phyloP scores from a whole-genome alignment of 257 asterid genomes.

The Handroanthus guayacan region DNA sequence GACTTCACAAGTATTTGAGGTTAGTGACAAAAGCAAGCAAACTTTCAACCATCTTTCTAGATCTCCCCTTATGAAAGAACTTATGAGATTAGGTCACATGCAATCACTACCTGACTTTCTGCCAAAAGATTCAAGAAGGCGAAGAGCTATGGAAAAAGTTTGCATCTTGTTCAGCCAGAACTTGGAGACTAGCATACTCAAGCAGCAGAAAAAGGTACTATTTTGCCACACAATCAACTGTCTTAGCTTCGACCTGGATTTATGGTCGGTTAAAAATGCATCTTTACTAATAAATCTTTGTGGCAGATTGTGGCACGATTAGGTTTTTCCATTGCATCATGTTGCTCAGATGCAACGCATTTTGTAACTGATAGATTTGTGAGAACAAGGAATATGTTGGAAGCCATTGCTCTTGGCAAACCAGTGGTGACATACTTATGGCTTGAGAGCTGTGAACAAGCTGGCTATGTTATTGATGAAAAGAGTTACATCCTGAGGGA shows the following conservation, averaged over 20 bases:
- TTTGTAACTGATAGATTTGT: slow-evolving; percentile 72
- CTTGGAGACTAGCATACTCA: slow-evolving; percentile 54
- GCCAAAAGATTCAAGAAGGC: slow-evolving; percentile 64
- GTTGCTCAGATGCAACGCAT: slow-evolving; percentile 79
- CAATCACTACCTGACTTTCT: slow-evolving; percentile 61
- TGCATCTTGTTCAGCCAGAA: slow-evolving; percentile 78
- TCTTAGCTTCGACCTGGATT: slow-evolving; percentile 20
- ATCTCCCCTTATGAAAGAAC: slow-evolving; percentile 73
- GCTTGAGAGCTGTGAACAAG: slow-evolving; percentile 82
- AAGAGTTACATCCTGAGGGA: slow-evolving; percentile 73
- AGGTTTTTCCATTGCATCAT: slow-evolving; percentile 61
- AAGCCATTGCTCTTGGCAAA: slow-evolving; percentile 76
- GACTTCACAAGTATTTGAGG: slow-evolving; percentile 39
- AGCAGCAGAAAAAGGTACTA: slow-evolving; percentile 69
- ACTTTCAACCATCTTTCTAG: slow-evolving; percentile 40
- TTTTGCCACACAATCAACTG: slow-evolving; percentile 3
- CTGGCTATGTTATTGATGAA: slow-evolving; percentile 62
- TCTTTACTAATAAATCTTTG: slow-evolving; percentile 28
- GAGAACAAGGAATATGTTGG: slow-evolving; percentile 82
- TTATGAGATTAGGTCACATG: slow-evolving; percentile 60
- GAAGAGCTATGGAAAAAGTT: slow-evolving; percentile 47
- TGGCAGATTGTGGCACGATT: slow-evolving; percentile 62
- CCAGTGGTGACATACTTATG: slow-evolving; percentile 79
- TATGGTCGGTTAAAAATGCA: slow-evolving; percentile 11
- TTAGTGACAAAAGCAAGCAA: slow-evolving; percentile 40